These are phyloP conservation scores for Globisporangium viniferum DNA, from an alignment of 352 stramenopile species.

Conservation along the genomic window DNA sequence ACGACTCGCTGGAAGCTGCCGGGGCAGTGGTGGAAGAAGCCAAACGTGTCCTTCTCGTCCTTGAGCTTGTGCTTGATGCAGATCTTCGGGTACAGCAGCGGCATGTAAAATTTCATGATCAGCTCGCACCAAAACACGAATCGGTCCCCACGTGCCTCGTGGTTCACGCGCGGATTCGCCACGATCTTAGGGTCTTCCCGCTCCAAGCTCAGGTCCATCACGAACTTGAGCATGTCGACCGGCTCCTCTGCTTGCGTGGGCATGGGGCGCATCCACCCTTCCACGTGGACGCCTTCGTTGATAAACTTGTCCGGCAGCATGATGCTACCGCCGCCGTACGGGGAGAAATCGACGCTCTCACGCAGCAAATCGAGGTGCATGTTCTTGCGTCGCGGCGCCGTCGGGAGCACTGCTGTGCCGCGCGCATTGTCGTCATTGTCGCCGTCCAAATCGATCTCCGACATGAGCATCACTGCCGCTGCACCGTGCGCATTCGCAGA, in stretches of 20 bases:
- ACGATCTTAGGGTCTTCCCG: constrained; percentile 51
- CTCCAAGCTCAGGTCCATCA: constrained; percentile 88
- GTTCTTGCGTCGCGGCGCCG: constrained; percentile 43
- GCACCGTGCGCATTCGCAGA: constrained; percentile 16
- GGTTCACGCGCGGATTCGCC: constrained; percentile 39
- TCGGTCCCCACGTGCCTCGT: constrained; percentile 50
- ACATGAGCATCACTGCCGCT: constrained; percentile 40
- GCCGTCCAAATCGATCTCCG: constrained; percentile 34
- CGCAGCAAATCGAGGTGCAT: constrained; percentile 75
- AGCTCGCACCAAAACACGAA: constrained; percentile 87
- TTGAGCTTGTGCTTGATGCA: constrained; percentile 85
- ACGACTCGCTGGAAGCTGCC: constrained; percentile 86
- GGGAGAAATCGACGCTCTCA: constrained; percentile 84
- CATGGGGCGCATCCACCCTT: constrained; percentile 79
- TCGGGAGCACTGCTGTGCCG: constrained; percentile 35
- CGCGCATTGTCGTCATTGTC: constrained; percentile 35
- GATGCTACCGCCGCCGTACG: constrained; percentile 81
- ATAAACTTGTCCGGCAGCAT: constrained; percentile 75
- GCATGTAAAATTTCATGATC: constrained; percentile 91
- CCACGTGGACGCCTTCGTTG: constrained; percentile 81
- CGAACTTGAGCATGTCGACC: constrained; percentile 88
- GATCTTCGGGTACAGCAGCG: constrained; percentile 82
- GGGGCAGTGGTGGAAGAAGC: constrained; percentile 87
- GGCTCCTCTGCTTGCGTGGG: constrained; percentile 83
- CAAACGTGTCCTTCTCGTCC: constrained; percentile 71